Evolutionary conservation across 306 rosid species (phyloP).

Genomic region (Cicer cuneatum): DNA sequence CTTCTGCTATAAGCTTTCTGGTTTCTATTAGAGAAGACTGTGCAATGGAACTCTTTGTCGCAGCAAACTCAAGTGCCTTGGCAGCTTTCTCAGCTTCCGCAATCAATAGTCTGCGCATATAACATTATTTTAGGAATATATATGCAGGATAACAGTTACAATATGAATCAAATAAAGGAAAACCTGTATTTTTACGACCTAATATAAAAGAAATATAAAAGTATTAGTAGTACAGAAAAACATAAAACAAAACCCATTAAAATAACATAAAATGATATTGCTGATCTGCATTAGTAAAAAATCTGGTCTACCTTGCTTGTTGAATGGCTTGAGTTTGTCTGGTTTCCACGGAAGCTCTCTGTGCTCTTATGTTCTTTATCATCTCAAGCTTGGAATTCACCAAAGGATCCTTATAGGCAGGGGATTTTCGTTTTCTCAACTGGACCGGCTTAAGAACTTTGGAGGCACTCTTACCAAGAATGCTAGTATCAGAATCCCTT

Average conservation of each 20-base stretch:
- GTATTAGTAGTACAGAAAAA: background rate
- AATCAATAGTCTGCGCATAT: constrained; percentile 73
- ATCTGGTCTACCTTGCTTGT: constrained; percentile 74
- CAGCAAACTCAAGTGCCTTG: constrained; percentile 84
- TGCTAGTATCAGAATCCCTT: constrained; percentile 40
- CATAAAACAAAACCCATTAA: background rate
- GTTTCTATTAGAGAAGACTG: constrained; percentile 84
- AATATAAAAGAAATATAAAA: constrained; percentile 32
- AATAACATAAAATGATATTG: background rate
- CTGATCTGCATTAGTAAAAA: constrained; percentile 13
- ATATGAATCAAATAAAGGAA: constrained; percentile 33
- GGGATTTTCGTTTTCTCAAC: constrained; percentile 61
- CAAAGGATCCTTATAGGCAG: constrained; percentile 83
- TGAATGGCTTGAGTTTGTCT: constrained; percentile 70
- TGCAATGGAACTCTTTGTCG: constrained; percentile 74
- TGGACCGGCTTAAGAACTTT: constrained; percentile 41
- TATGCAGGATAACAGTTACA: background rate
- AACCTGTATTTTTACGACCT: constrained; percentile 29
- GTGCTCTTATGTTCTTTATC: constrained; percentile 86
- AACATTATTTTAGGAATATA: constrained; percentile 37
- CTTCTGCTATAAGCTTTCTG: constrained; percentile 94
- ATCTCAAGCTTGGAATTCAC: constrained; percentile 88
- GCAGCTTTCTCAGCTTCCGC: constrained; percentile 98
- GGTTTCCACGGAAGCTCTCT: constrained; percentile 73
- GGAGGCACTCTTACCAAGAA: constrained; percentile 40